Base-by-base conservation (phyloP, 306 rosid species). In the Cercis canadensis region DNA sequence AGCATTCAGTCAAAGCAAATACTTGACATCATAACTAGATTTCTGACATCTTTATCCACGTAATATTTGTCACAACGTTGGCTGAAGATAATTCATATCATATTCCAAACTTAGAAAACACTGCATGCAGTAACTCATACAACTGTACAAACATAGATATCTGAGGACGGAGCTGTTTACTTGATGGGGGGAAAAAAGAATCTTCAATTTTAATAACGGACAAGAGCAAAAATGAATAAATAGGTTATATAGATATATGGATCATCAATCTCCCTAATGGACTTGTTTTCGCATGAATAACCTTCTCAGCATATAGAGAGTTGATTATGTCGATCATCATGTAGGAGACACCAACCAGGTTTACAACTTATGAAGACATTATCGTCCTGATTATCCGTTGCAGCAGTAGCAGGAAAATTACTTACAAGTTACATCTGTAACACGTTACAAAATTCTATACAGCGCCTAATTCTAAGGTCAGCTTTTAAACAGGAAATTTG, bases 131-230 rank as follows among this genome's bases (percentile, higher is more conserved):
- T n/a, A n/a, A n/a, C n/a, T n/a, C n/a, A n/a, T n/a, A n/a, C n/a
- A n/a, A n/a, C n/a, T n/a, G n/a, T n/a, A n/a, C n/a, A n/a, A 66
- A 55, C 45, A 34, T 76, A 56, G 10, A 55, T 49, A 67, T 73
- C 53, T 36, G 15, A 10, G 21, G 31, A 60, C 53, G 2, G 46
- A n/a, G 60, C 56, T 24, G 29, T 24, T 24, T 24, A 24, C 3
- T 24, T 24, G 29, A 24, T 24, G 1, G 29, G 29, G 3, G 29
- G 29, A 3, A 24, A 3, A 24, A 24, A 24, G 29, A 24, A 24
- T 24, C 29, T 50, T 62, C 50, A 55, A 54, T 34, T 59, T 36
- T 29, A 36, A 16, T 45, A 10, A 46, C 12, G 31, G 51, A 34
- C 10, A 52, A 19, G 33, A 51, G 54, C 16, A 46, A 24, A 51